Conservation (phyloP, 2,329 filamentous ascomycete genomes). For the Aspergillus amoenus region DNA sequence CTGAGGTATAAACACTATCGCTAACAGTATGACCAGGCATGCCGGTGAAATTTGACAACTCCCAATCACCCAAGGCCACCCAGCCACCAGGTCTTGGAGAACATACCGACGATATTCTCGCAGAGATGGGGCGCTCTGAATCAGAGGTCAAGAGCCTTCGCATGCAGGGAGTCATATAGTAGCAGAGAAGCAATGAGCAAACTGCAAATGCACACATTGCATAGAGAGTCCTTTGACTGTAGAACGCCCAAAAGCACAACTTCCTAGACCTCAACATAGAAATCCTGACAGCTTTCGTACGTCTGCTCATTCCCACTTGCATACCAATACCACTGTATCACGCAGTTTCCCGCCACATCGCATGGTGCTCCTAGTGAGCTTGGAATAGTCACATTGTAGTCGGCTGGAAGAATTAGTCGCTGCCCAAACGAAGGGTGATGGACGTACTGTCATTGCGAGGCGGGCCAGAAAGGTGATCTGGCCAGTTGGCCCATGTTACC, state of each 20-base stretch:
- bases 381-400: background rate
- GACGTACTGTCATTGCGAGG: background rate
- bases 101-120: conserved; percentile 29
- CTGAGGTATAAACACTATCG: background rate
- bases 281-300: background rate
- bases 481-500: background rate
- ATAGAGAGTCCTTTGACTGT: too few relatives aligned
- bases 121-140: conserved; percentile 22
- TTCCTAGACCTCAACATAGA: background rate
- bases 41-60: conserved; percentile 37
- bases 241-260: too few relatives aligned
- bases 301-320: background rate
- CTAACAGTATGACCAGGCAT: background rate
- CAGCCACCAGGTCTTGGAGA: conserved; percentile 31
- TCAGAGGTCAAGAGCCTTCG: background rate
- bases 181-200: too few relatives aligned
- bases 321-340: conserved; percentile 5
- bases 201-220: too few relatives aligned
- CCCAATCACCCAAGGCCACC: conserved; percentile 13
- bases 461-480: background rate
- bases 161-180: background rate
- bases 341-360: background rate
- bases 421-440: background rate
- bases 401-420: background rate
- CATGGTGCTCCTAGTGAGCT: background rate